Evolutionary conservation across 2,329 filamentous ascomycete genomes (phyloP), one percentile per base, ranked within the genome.

Genomic region (Aspergillus aculeatinus): DNA sequence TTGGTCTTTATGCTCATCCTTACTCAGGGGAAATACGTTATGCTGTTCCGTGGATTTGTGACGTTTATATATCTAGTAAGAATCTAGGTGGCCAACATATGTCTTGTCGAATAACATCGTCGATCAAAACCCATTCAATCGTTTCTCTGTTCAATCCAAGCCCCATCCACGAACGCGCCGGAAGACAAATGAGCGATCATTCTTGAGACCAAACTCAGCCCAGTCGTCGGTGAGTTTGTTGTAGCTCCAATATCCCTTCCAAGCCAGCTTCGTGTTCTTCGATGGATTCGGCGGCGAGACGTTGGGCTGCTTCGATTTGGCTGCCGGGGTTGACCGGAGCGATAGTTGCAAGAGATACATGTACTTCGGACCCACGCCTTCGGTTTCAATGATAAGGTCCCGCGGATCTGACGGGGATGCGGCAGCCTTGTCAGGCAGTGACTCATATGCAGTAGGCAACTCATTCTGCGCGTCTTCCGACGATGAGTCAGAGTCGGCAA

Each of bases 211-310:
- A 76, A 98, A 98, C 77, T 91, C 89, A 4, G 83, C 91, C 90
- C 91, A 95, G 76, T 97, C 93, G 73, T 96, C 92, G 7, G 92
- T 96, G 70, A 96, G 76, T 67, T 85, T 85, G 72, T 98, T 96
- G 72, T 96, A 94, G 78, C 89, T 94, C 86, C 91, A 96, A 73
- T 93, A 97, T 0, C 90, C 89, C 68, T 89, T 89, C 94, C 95
- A 99, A 0, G 81, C 79, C 54, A 99, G 77, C 77, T 96, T 96
- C 63, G 94, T 97, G 70, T 96, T 96, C 72, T 87, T 86, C 0
- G 87, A 80, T 1, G 81, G 79, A 52, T 77, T 78, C 7, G 69
- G 62, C 39, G 66, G 63, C 11, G 66, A 42, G 16, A 60, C 55
- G 14, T 59, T 64, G 11, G 66, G 48, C 0, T 82, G 83, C 64